Base-by-base conservation (phyloP, 2,329 filamentous ascomycete species). In the Penicillium verrucosum region DNA sequence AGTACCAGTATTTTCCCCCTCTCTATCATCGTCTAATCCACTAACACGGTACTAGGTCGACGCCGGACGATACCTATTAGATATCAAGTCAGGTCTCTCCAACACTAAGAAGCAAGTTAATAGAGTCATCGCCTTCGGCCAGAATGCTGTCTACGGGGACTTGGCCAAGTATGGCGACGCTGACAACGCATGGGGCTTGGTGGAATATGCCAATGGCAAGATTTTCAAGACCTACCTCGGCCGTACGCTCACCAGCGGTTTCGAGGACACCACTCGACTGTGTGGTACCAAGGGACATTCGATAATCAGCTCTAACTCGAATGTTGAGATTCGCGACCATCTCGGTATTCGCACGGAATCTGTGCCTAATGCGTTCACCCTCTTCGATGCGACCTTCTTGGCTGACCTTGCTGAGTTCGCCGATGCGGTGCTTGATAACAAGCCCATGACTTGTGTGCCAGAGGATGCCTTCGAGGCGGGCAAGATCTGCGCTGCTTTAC, bases 131-230 rank as follows among this genome's bases (percentile, higher is more conserved):
- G 58, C 58, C 25, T 60, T 60, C 16, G 58, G 58, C 7, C 58
- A 60, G 21, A 4, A n/a, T 16, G 58, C 58, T 16, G 58, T 60
- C 18, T 60, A 60, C 40, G 18, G 47, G 3, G 58, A 60, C 46
- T 42, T 60, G 14, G 51, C 54, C 25, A 60, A 60, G 27, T 60
- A 54, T 27, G 58, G 58, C 32, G 58, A 60, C 38, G 54, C 54
- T 14, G 58, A 60, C 29, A 60, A 57, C 54, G 72, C 65, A 29
- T 73, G 69, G 70, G 72, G 66, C 8, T 59, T 75, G 8, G 70
- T 75, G 8, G 72, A 75, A 58, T 74, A 70, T 56, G 65, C 70
- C 61, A 73, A 73, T 54, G 72, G 72, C 59, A 75, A 73, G 57
- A 60, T 74, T 29, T 59, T 74, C 40, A 72, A 65, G n/a, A 66